Percentiles rank a stretch among this genome's conserved stretches.
Evolutionary conservation across 495 filamentous ascomycete species (phyloP).

Genomic region (Jackrogersella multiformis): DNA sequence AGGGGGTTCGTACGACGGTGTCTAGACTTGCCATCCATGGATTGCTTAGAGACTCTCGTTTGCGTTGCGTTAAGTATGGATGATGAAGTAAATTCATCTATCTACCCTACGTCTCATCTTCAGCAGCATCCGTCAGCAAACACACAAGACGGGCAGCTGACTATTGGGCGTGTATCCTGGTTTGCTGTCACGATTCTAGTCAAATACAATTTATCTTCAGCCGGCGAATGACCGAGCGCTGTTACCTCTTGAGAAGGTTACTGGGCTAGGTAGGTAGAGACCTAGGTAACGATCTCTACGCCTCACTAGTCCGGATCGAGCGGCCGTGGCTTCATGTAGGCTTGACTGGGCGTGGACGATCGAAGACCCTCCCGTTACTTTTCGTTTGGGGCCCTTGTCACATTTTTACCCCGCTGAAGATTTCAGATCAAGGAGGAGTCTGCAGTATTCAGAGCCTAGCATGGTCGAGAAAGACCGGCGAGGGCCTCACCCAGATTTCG

Average conservation of each 20-base stretch:
- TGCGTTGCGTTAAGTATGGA: conserved; percentile 19
- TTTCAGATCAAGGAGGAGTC: not conserved
- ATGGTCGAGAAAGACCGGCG: conserved; percentile 5
- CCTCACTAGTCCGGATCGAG: conserved; percentile 28
- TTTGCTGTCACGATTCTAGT: conserved; percentile 13
- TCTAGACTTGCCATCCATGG: not conserved
- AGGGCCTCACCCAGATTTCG: conserved; percentile 9
- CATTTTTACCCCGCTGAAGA: conserved; percentile 30
- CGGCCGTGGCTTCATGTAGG: conserved; percentile 37
- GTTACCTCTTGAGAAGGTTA: not conserved
- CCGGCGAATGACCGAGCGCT: not conserved
- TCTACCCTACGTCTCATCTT: conserved; percentile 2
- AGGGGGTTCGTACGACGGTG: conserved; percentile 20
- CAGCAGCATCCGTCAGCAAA: conserved; percentile 19
- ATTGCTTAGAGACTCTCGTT: conserved; percentile 16
- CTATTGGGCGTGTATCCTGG: not conserved
- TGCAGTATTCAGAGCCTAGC: conserved; percentile 3
- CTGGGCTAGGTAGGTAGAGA: not conserved
- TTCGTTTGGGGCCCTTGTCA: conserved; percentile 25
- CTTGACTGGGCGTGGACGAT: conserved; percentile 23
- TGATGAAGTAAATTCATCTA: not conserved
- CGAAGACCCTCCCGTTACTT: conserved; percentile 25
- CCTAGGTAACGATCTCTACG: not conserved
- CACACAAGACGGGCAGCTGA: conserved; percentile 3
- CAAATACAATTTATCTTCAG: not conserved